Base-by-base conservation (phyloP, 768 basidiomycete species). In the Rhodotorula toruloides region DNA sequence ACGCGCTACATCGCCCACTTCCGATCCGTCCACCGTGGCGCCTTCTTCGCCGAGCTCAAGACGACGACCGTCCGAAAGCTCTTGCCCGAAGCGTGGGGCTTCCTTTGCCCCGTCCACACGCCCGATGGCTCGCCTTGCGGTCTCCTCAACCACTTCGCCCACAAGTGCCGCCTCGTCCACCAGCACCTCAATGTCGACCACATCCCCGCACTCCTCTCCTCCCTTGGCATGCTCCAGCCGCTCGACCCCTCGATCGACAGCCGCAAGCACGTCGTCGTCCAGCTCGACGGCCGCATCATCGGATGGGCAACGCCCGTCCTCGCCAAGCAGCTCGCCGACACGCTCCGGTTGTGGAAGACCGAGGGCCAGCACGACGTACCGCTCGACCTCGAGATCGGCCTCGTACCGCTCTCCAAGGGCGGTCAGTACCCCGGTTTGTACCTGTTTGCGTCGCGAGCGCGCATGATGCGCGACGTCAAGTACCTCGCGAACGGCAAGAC, bases 391-490 rank as follows among this genome's bases (percentile, higher is more conserved):
- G 96, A 99, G 79, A 89, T 99, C 59, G 96, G 94, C 1, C 82
- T 86, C 62, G 91, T 99, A 2, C 90, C 90, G 1, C 83, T 85
- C 59, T 89, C 88, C 10, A 86, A 89, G 74, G 91, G 92, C 47
- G 96, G 96, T 8, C 96, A 98, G 76, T 98, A 97, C 77, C 93
- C 96, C 40, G 96, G 96, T 22, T 80, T 99, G 42, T 98, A 87
- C 80, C 79, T 99, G 55, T 99, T 99, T 79, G 84, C 90, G 31
- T 84, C 86, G 13, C 83, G 84, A 61, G 84, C 90, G 43, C 82
- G 96, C 72, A 96, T 99, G 91, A 99, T 99, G 96, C 83, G 96
- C 53, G 93, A 96, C 12, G 94, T 97, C 61, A 92, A 88, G 76
- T 94, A 88, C 78, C 80, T 98, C 47, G 81, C 82, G 61, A 98